Conservation (phyloP, 129 eudicot genomes). For the Artemisia annua region DNA sequence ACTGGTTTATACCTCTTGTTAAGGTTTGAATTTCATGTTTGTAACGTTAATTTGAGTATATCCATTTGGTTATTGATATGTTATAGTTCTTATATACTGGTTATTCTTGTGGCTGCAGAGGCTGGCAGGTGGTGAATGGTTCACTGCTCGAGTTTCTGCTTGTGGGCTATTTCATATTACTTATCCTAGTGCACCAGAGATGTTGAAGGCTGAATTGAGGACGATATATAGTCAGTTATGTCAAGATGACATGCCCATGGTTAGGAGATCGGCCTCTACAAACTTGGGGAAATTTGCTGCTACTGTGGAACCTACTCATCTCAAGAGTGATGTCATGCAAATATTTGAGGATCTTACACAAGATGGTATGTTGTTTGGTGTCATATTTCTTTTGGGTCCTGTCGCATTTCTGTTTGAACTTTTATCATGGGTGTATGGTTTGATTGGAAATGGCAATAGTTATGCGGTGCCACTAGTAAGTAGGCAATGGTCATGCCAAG, state of each 20-base stretch:
- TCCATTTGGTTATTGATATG: not conserved
- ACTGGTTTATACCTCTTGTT: slow-evolving; percentile 84
- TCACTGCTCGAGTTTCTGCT: slow-evolving; percentile 96
- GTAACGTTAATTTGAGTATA: slow-evolving; percentile 7
- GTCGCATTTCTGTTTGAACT: not conserved
- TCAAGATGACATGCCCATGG: slow-evolving; percentile 99
- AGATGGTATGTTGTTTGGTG: slow-evolving; percentile 58
- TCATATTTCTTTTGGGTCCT: slow-evolving; percentile 11
- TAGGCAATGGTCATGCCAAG: too few species aligned
- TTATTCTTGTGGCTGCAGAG: slow-evolving; percentile 45
- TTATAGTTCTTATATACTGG: not conserved
- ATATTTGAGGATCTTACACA: slow-evolving; percentile 97
- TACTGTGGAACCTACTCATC: slow-evolving; percentile 84
- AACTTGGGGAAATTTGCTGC: slow-evolving; percentile 99
- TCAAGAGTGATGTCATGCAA: slow-evolving; percentile 87
- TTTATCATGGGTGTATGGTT: not conserved
- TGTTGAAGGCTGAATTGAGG: slow-evolving; percentile 83
- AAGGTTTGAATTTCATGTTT: slow-evolving; percentile 47
- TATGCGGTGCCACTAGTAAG: not conserved
- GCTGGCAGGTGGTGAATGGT: slow-evolving; percentile 99
- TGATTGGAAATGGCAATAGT: not conserved
- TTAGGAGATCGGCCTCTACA: slow-evolving; percentile 96
- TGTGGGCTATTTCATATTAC: slow-evolving; percentile 98
- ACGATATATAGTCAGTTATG: slow-evolving; percentile 87
- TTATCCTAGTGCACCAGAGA: slow-evolving; percentile 91